A percentile compares a stretch with the other conserved stretches of the same genome.
Evolutionary conservation across 2,329 filamentous ascomycete species (phyloP).

Genomic region (Teratosphaeria pseudoeucalypti): DNA sequence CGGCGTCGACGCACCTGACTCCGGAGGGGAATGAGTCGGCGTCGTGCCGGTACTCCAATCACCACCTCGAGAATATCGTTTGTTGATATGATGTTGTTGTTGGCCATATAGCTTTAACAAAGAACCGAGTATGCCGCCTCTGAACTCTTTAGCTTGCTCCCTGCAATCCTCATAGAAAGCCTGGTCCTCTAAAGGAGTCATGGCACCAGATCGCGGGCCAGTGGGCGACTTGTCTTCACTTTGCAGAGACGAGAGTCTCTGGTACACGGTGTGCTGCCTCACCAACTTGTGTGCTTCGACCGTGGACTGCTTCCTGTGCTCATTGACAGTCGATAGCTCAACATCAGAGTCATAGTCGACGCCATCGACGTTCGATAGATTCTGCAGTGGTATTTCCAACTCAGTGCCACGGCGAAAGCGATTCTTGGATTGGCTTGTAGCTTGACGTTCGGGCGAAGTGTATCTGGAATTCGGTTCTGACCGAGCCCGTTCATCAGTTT

Average conservation of each 20-base stretch:
- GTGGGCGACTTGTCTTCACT: constrained; percentile 14
- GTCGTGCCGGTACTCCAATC: constrained; percentile 20
- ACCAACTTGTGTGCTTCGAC: constrained; percentile 37
- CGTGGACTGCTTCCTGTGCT: constrained; percentile 17
- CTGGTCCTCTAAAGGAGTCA: constrained; percentile 37
- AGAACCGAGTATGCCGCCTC: constrained; percentile 62
- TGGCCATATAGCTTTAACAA: constrained; percentile 59
- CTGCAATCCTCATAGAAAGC: constrained; percentile 54
- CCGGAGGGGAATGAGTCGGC: constrained; percentile 31
- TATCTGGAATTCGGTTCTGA: constrained; percentile 22
- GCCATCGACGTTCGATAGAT: constrained; percentile 24
- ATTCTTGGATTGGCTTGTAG: neutral
- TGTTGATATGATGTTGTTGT: constrained; percentile 12
- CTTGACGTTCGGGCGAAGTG: constrained; percentile 16
- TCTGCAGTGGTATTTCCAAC: constrained; percentile 19
- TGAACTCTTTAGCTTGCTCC: constrained; percentile 56
- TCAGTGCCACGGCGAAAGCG: neutral
- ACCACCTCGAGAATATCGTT: constrained; percentile 13
- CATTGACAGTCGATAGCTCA: neutral
- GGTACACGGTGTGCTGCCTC: constrained; percentile 27
- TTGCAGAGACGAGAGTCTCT: constrained; percentile 1
- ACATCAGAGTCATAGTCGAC: constrained; percentile 11
- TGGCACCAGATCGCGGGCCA: constrained; percentile 33
- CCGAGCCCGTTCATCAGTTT: constrained; percentile 17
- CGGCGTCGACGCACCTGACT: constrained; percentile 35